Base-by-base conservation (phyloP, 306 rosid genomes). In the Casuarina cunninghamiana region DNA sequence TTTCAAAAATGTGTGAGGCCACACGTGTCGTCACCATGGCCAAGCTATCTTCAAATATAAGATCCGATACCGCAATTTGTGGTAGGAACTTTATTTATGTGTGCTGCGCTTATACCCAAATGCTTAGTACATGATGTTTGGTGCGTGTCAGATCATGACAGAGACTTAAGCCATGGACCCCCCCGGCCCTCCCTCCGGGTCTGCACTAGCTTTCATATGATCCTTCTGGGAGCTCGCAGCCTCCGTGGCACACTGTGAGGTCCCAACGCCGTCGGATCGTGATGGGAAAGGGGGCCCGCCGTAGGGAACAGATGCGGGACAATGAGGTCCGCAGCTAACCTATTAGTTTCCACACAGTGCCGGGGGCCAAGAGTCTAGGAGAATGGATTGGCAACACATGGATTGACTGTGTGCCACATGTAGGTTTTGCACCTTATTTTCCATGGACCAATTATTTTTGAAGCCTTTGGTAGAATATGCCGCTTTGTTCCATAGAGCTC, bases 1-100 rank as follows among this genome's bases (percentile, higher is more conserved):
- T 72, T 72, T 54, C 15, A 8, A 80, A 65, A 37, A 37, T 15
- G 72, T 54, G 75, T 60, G 58, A 63, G 67, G 10, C 72, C 78
- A 53, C 78, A 55, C 42, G 51, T 43, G 83, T 60, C 75, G 1
- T 17, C 13, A 35, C 26, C 69, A 44, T 15, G 21, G 53, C 48
- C 10, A 13, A 35, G 5, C 65, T 16, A 57, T 68, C 76, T 48
- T 51, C 10, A 39, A 17, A 3, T 44, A 7, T 39, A 37, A 48
- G 44, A 60, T 26, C 3, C 13, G 70, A 2, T 26, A 7, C 57
- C 7, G 7, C n/a, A 66, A 6, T 1, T 13, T 26, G 17, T 58
- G 35, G 57, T 44, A 57, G 70, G 46, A 21, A 11, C 32, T 26
- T 26, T 3, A 5, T 12, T 2, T 2, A 21, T 6, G 57, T 15